These are phyloP conservation scores for Reutealis trisperma DNA, from an alignment of 345 rosid genomes.

Conservation along the genomic window DNA sequence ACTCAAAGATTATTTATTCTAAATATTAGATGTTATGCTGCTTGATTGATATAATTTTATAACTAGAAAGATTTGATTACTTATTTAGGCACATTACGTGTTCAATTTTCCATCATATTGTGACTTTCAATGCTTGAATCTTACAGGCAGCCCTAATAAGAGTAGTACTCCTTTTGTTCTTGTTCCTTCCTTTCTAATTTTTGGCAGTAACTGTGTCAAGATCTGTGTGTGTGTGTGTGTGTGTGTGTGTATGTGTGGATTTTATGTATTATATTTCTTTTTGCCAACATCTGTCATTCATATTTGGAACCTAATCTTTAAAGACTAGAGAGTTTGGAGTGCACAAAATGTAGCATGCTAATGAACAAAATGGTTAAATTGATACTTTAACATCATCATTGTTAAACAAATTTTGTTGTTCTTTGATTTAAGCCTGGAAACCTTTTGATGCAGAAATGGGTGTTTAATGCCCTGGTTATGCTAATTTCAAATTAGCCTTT, in stretches of 20 bases:
- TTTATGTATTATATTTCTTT: not conserved
- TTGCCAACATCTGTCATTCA: not conserved
- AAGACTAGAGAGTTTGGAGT: not conserved
- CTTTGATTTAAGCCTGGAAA: not conserved
- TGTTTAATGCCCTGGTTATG: not conserved
- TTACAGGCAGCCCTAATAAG: not conserved
- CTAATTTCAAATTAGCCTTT: too few relatives aligned
- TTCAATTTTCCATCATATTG: not conserved
- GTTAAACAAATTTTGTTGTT: not conserved
- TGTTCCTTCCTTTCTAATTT: not conserved
- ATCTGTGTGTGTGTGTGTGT: not conserved
- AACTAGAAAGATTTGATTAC: too few relatives aligned
- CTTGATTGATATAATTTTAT: too few relatives aligned
- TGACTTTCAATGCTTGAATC: not conserved
- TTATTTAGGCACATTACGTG: not conserved
- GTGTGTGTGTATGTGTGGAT: not conserved
- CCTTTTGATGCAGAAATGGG: not conserved
- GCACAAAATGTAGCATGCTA: not conserved
- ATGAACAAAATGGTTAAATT: not conserved
- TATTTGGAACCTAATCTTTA: not conserved
- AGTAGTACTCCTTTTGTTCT: not conserved
- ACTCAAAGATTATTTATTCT: slow-evolving; percentile 4
- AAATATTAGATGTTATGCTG: not conserved
- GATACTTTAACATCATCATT: not conserved
- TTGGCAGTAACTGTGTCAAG: not conserved